Conservation (phyloP, 768 basidiomycete species). For the Psilocybe azurescens region DNA sequence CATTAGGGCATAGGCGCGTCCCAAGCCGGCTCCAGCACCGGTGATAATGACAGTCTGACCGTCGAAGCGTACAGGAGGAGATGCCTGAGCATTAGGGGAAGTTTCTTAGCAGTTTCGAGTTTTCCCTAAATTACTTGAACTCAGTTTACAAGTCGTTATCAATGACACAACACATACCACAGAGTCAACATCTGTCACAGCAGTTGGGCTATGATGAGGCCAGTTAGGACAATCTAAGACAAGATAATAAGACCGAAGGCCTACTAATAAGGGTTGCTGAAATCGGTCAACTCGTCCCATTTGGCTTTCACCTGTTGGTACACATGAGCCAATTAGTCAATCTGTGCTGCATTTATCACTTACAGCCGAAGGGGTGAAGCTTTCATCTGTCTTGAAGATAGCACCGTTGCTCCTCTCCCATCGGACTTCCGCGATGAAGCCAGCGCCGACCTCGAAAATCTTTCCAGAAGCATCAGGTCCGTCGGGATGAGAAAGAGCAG, state of each 20-base stretch:
- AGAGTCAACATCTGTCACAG: constrained; percentile 66
- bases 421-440: constrained; percentile 88
- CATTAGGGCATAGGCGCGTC: constrained; percentile 91
- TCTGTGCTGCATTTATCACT: constrained; percentile 20
- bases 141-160: neutral
- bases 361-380: constrained; percentile 95
- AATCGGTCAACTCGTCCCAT: constrained; percentile 85
- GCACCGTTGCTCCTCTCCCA: constrained; percentile 92
- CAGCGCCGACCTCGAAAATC: constrained; percentile 93
- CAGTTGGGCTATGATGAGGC: constrained; percentile 57
- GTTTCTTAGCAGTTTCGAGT: constrained; percentile 65
- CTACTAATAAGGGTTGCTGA: constrained; percentile 71
- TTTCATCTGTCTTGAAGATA: constrained; percentile 87
- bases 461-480: constrained; percentile 80
- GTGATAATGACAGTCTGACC: constrained; percentile 94
- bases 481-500: constrained; percentile 84
- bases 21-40: constrained; percentile 94
- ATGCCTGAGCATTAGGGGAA: constrained; percentile 74
- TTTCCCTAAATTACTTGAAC: constrained; percentile 42
- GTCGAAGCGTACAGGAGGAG: constrained; percentile 78
- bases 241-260: constrained; percentile 28
- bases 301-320: constrained; percentile 73
- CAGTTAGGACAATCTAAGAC: neutral
- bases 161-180: constrained; percentile 39
- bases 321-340: neutral